A percentile compares a stretch with the other conserved stretches of the same genome.
Conservation (phyloP, 2,329 filamentous ascomycete genomes). For the Penicillium sp. region DNA sequence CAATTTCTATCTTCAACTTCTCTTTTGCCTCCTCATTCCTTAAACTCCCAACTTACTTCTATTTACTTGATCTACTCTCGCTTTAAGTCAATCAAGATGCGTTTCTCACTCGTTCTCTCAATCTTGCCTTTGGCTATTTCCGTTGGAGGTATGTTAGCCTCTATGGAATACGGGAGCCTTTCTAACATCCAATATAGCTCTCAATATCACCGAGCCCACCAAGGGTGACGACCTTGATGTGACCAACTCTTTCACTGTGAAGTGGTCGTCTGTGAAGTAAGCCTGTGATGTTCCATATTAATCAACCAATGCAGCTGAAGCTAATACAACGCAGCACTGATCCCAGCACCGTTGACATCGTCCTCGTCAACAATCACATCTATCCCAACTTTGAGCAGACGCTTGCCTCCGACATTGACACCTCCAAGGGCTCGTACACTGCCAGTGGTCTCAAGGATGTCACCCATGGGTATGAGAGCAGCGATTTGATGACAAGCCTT, state of each 20-base stretch:
- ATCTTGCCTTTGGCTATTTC: slow-evolving; percentile 30
- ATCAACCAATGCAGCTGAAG: neutral
- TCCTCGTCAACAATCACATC: slow-evolving; percentile 42
- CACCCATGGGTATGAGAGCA: slow-evolving; percentile 21
- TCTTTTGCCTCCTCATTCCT: neutral
- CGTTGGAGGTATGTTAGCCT: slow-evolving; percentile 27
- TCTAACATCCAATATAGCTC: slow-evolving; percentile 25
- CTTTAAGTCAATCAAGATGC: slow-evolving; percentile 24
- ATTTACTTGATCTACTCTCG: neutral
- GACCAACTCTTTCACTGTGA: slow-evolving; percentile 36
- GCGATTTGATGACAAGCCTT: no score
- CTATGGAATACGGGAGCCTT: neutral
- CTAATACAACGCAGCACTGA: slow-evolving; percentile 35
- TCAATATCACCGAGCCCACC: slow-evolving; percentile 37
- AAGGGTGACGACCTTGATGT: slow-evolving; percentile 34
- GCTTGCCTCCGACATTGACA: slow-evolving; percentile 39
- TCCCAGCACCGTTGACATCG: slow-evolving; percentile 40
- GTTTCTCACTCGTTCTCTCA: slow-evolving; percentile 25
- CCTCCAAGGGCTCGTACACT: slow-evolving; percentile 38
- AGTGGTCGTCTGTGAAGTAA: slow-evolving; percentile 41
- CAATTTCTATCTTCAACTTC: neutral
- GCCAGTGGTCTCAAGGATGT: slow-evolving; percentile 31
- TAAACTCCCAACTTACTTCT: neutral
- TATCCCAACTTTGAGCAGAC: slow-evolving; percentile 35
- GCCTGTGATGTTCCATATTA: slow-evolving; percentile 3